Percentiles rank a stretch among this genome's conserved stretches.
These are phyloP conservation scores for Boletus speciosus DNA, from an alignment of 768 basidiomycete genomes.

Conservation along the genomic window DNA sequence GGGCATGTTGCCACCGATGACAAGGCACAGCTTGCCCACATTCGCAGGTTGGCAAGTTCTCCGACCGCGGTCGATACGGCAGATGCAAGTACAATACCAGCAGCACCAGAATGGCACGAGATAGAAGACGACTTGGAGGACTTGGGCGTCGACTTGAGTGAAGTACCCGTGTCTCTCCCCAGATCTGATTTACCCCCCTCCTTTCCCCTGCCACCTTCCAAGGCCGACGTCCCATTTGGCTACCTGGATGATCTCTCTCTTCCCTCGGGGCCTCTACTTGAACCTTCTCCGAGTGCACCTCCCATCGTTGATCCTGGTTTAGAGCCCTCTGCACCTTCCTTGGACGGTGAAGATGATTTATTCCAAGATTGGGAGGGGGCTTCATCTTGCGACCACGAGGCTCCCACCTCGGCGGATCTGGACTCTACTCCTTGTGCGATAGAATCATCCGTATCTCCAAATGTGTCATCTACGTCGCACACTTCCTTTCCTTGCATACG, in stretches of 20 bases:
- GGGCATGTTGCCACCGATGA: constrained; percentile 70
- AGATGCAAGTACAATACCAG: constrained; percentile 11
- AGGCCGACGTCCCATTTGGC: constrained; percentile 40
- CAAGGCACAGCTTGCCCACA: constrained; percentile 52
- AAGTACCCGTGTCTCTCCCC: constrained; percentile 7
- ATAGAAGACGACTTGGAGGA: constrained; percentile 39
- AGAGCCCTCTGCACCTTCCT: constrained; percentile 47
- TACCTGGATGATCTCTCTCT: constrained; percentile 33
- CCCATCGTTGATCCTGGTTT: constrained; percentile 27
- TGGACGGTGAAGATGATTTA: constrained; percentile 22
- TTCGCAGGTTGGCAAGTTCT: constrained; percentile 50
- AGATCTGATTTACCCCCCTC: constrained; percentile 14
- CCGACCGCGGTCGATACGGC: constrained; percentile 24
- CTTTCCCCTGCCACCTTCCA: constrained; percentile 35
- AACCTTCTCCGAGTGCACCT: constrained; percentile 33
- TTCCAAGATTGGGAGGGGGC: constrained; percentile 22
- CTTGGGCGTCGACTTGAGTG: constrained; percentile 6
- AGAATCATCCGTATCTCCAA: neutral
- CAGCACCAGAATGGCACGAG: constrained; percentile 51
- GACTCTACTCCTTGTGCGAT: neutral
- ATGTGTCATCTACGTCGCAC: neutral
- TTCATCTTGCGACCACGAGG: constrained; percentile 5
- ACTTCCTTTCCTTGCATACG: constrained; percentile 4
- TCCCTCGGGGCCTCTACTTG: constrained; percentile 47
- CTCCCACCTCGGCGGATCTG: neutral